Percentiles rank a stretch among this genome's conserved stretches.
Evolutionary conservation across 1,284 basidiomycete genomes (phyloP).

Genomic region (Paramarasmius palmivorus): DNA sequence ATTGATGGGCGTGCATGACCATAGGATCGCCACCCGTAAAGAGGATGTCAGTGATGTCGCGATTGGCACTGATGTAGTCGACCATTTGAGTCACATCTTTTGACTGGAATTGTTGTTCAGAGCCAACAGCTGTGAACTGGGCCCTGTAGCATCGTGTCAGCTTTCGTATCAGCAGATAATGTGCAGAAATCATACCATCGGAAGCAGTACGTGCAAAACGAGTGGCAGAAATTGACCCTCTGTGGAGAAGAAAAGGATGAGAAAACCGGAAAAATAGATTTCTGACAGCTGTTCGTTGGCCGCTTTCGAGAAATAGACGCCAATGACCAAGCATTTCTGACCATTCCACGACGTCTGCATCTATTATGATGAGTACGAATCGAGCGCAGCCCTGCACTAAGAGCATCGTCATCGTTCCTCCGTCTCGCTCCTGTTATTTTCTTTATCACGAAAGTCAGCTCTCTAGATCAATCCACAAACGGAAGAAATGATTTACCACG

Average conservation of each 20-base stretch:
- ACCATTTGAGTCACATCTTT: not conserved
- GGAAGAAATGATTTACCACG: too few relatives aligned
- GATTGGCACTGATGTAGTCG: not conserved
- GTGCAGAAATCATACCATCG: not conserved
- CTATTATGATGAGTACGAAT: too few relatives aligned
- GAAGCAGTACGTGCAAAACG: conserved; percentile 1
- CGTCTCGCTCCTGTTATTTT: too few relatives aligned
- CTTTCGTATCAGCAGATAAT: not conserved
- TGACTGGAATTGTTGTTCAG: conserved; percentile 1
- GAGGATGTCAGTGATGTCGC: not conserved
- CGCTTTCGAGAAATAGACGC: too few relatives aligned
- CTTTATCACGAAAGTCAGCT: too few relatives aligned
- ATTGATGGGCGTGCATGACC: not conserved
- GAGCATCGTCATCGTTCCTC: too few relatives aligned
- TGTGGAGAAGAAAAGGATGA: not conserved
- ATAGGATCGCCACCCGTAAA: conserved; percentile 1
- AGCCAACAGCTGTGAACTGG: not conserved
- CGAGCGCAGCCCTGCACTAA: too few relatives aligned
- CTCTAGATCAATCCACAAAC: too few relatives aligned
- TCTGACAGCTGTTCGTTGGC: too few relatives aligned
- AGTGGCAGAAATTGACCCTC: not conserved
- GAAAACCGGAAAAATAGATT: too few relatives aligned
- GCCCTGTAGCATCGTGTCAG: not conserved
- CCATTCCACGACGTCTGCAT: too few relatives aligned
- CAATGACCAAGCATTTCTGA: too few relatives aligned